These are phyloP conservation scores for Chlorella variabilis DNA, from an alignment of 163 green algal species.

Conservation along the genomic window DNA sequence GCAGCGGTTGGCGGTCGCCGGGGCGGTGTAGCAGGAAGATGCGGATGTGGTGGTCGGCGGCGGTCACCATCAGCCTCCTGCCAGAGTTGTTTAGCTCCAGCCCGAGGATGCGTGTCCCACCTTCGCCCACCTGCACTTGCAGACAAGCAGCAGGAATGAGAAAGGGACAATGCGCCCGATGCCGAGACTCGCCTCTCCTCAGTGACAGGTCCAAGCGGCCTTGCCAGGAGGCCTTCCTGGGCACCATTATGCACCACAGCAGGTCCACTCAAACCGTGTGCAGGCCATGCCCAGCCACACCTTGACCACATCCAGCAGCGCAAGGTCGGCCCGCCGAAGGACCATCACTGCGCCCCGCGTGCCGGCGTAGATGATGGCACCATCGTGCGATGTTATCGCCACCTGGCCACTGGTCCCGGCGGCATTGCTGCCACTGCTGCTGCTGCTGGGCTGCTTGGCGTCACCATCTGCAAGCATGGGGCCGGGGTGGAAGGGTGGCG, in stretches of 20 bases:
- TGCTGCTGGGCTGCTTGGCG: not conserved
- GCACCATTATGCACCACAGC: too few species aligned
- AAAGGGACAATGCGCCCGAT: not conserved
- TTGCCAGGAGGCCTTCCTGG: too few species aligned
- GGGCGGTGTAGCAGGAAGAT: slow-evolving; percentile 50
- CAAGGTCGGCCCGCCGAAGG: slow-evolving; percentile 30
- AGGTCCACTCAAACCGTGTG: too few species aligned
- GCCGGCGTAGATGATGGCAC: slow-evolving; percentile 17
- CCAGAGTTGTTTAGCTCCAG: slow-evolving; percentile 67
- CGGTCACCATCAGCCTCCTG: slow-evolving; percentile 66
- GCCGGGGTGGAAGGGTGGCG: not conserved
- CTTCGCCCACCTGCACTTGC: not conserved
- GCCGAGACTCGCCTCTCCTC: too few species aligned
- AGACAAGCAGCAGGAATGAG: too few species aligned
- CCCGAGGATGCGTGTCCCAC: slow-evolving; percentile 32
- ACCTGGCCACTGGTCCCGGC: slow-evolving; percentile 13
- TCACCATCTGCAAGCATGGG: not conserved
- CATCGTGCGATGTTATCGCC: slow-evolving; percentile 2
- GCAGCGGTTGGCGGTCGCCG: not conserved
- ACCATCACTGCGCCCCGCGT: slow-evolving; percentile 42
- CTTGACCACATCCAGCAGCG: slow-evolving; percentile 50
- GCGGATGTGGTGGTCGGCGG: slow-evolving; percentile 64
- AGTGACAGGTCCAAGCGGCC: too few species aligned
- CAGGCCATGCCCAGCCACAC: too few species aligned
- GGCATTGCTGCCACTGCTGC: not conserved